Percentiles rank a stretch among this genome's conserved stretches.
These are phyloP conservation scores for Globisporangium orthogonon DNA, from an alignment of 352 stramenopile species.

Conservation along the genomic window DNA sequence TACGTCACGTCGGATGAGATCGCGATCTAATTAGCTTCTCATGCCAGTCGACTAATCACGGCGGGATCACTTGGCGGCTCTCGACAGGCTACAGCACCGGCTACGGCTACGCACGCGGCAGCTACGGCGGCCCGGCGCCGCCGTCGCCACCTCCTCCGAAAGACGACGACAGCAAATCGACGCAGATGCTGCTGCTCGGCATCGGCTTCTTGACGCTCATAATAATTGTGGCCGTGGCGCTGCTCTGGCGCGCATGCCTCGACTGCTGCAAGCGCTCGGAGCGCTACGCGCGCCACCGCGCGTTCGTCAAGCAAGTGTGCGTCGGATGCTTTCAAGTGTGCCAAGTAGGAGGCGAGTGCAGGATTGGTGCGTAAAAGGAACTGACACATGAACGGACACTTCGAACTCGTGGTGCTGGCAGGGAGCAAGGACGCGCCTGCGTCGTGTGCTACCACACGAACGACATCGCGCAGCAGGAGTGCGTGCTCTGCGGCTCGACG, in stretches of 20 bases:
- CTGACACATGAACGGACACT: background rate
- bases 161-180: conserved; percentile 8
- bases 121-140: background rate
- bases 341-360: too few species aligned
- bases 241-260: conserved; percentile 34
- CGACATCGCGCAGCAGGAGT: conserved; percentile 32
- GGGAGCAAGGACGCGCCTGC: conserved; percentile 41
- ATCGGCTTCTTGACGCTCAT: conserved; percentile 27
- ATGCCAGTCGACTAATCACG: too few species aligned
- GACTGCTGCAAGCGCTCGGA: conserved; percentile 40
- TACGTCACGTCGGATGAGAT: background rate
- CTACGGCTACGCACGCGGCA: conserved; percentile 1
- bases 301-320: conserved; percentile 41
- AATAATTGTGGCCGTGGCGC: conserved; percentile 31
- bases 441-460: conserved; percentile 53
- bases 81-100: background rate
- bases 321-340: background rate
- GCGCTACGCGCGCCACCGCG: conserved; percentile 29
- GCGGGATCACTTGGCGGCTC: background rate
- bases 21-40: too few species aligned
- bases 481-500: conserved; percentile 45
- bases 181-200: conserved; percentile 24
- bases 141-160: background rate
- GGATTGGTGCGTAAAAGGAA: too few species aligned
- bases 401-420: conserved; percentile 3